phyloP scores from a whole-genome alignment of 768 basidiomycete genomes.

The Tricholoma terreum region DNA sequence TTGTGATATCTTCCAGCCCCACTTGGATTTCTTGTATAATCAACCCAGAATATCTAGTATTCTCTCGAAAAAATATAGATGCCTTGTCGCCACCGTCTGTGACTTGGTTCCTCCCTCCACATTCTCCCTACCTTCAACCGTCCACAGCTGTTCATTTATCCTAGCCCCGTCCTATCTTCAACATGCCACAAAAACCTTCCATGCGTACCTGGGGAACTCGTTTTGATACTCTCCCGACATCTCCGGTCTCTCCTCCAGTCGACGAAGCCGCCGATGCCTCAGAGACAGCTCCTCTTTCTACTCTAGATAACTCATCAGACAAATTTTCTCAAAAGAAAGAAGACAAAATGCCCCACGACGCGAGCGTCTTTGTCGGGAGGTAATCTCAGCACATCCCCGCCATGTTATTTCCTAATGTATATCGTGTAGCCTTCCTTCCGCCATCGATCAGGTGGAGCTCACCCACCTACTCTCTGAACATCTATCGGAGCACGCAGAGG shows the following conservation, averaged over 20 bases:
- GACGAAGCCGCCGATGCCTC: conserved; percentile 13
- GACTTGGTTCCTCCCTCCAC: conserved; percentile 6
- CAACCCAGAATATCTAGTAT: conserved; percentile 9
- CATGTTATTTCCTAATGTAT: background rate
- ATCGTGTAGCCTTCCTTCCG: conserved; percentile 58
- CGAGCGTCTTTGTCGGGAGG: conserved; percentile 87
- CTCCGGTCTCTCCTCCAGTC: conserved; percentile 38
- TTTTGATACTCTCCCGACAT: conserved; percentile 59
- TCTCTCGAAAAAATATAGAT: too few species aligned
- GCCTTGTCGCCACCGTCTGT: background rate
- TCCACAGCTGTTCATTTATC: conserved; percentile 17
- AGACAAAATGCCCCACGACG: conserved; percentile 63
- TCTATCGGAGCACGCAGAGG: conserved; percentile 60
- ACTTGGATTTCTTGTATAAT: conserved; percentile 1
- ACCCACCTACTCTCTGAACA: conserved; percentile 59
- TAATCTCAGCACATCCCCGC: conserved; percentile 22
- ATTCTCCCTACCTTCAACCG: conserved; percentile 12
- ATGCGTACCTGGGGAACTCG: conserved; percentile 68
- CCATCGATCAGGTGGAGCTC: conserved; percentile 64
- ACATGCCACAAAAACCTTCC: conserved; percentile 44
- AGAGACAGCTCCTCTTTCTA: conserved; percentile 12
- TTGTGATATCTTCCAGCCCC: background rate
- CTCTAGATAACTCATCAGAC: conserved; percentile 23
- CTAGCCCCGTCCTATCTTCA: conserved; percentile 23
- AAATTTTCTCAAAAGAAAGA: conserved; percentile 28